Evolutionary conservation across 768 basidiomycete species (phyloP).

Genomic region (Tylopilus sp.): DNA sequence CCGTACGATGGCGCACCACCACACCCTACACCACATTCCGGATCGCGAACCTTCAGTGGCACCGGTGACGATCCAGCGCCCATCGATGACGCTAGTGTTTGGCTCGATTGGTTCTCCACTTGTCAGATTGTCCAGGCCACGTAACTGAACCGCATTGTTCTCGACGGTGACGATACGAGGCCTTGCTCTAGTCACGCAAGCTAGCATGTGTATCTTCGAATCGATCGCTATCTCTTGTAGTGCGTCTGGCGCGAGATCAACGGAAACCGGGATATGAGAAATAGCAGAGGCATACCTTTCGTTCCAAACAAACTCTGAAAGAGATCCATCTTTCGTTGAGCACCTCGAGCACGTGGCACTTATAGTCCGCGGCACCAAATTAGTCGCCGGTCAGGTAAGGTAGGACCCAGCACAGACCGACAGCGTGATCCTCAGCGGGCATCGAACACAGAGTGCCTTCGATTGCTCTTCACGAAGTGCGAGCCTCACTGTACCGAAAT

Average conservation of each 20-base stretch:
- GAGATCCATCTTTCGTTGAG: no score
- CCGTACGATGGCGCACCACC: neutral
- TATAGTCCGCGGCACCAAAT: no score
- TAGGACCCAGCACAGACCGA: no score
- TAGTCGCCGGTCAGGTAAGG: no score
- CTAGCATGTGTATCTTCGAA: slow-evolving; percentile 11
- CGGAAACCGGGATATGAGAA: no score
- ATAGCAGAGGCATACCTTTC: no score
- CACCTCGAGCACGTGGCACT: no score
- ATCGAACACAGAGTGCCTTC: no score
- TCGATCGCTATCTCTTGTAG: neutral
- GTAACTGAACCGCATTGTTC: slow-evolving; percentile 7
- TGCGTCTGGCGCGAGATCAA: neutral
- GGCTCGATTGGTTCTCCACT: slow-evolving; percentile 11
- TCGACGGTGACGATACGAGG: slow-evolving; percentile 10
- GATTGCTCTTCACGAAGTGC: no score
- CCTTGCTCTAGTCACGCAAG: slow-evolving; percentile 3
- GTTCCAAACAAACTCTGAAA: no score
- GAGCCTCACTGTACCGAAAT: no score
- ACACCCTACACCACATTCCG: neutral
- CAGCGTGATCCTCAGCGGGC: no score
- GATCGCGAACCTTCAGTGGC: slow-evolving; percentile 10
- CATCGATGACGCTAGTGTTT: slow-evolving; percentile 3
- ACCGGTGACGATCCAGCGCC: slow-evolving; percentile 7
- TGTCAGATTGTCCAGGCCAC: slow-evolving; percentile 3